Evolutionary conservation across 2,329 filamentous ascomycete species (phyloP), one percentile per base, ranked within the genome.

Genomic region (Sarocladium brachiariae): DNA sequence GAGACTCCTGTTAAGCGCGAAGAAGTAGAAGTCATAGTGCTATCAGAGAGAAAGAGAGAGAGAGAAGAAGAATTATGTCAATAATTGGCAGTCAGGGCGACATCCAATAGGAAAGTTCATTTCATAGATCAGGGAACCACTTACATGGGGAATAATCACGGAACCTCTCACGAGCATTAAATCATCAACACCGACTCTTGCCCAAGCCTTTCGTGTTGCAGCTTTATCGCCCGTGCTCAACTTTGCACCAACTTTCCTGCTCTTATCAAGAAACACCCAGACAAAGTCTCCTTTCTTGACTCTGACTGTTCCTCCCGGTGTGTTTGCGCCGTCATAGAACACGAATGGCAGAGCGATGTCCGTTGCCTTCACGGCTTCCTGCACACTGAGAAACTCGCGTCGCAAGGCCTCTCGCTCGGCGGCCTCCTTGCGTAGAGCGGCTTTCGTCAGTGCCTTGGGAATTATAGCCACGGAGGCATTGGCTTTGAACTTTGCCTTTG

Each of bases 11-110:
- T 97, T 96, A 66, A 95, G 86, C 64, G 96, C 83, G 70, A 99
- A 97, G 70, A 92, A 93, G 66, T 97, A 93, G 65, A 99, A 90
- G 57, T 97, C 92, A 64, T 95, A 96, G 68, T 99, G 93, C 89
- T 97, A 63, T 43, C 7, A 13, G 27, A 13, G 13, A n/a, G n/a
- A n/a, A n/a, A n/a, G n/a, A n/a, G n/a, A n/a, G n/a, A n/a, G n/a
- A n/a, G n/a, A n/a, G n/a, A n/a, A n/a, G n/a, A n/a, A n/a, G n/a
- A n/a, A n/a, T n/a, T n/a, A n/a, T n/a, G n/a, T n/a, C n/a, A n/a
- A n/a, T n/a, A n/a, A n/a, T n/a, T n/a, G n/a, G n/a, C n/a, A n/a
- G n/a, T n/a, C n/a, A n/a, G n/a, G n/a, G n/a, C n/a, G n/a, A n/a
- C n/a, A n/a, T n/a, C n/a, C n/a, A n/a, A n/a, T n/a, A n/a, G n/a